Conservation (phyloP, 306 rosid genomes). For the Mimosa bimucronata region DNA sequence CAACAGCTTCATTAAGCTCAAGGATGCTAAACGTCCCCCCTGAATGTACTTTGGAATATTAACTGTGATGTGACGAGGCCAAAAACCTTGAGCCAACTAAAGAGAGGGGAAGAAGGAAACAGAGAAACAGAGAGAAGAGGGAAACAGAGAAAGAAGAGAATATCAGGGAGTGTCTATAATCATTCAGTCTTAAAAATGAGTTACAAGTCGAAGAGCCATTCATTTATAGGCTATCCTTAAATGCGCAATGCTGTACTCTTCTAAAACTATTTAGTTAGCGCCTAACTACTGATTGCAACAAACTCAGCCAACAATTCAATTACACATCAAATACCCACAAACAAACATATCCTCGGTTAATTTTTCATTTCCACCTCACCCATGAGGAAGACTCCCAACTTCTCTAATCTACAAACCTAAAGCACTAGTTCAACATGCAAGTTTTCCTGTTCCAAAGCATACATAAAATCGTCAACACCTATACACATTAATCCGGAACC, state of each 20-base stretch:
- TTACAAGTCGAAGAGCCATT: too few species aligned
- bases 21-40: neutral
- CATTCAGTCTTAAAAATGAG: too few species aligned
- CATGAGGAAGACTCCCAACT: neutral
- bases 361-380: neutral
- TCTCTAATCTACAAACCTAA: neutral
- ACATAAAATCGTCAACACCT: conserved; percentile 2
- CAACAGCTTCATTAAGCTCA: neutral
- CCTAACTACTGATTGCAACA: too few species aligned
- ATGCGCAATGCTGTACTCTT: too few species aligned
- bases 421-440: neutral
- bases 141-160: too few species aligned
- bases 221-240: too few species aligned
- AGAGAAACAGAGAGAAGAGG: too few species aligned
- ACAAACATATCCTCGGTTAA: neutral
- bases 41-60: neutral
- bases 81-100: neutral
- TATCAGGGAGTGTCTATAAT: too few species aligned
- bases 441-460: neutral
- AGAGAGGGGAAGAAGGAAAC: too few species aligned
- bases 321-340: neutral
- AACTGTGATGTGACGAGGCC: neutral
- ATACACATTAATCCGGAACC: neutral
- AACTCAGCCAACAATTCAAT: too few species aligned
- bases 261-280: too few species aligned